Percentiles rank a stretch among this genome's conserved stretches.
phyloP scores from a whole-genome alignment of 768 basidiomycete genomes.

The Termitomyces sp. region DNA sequence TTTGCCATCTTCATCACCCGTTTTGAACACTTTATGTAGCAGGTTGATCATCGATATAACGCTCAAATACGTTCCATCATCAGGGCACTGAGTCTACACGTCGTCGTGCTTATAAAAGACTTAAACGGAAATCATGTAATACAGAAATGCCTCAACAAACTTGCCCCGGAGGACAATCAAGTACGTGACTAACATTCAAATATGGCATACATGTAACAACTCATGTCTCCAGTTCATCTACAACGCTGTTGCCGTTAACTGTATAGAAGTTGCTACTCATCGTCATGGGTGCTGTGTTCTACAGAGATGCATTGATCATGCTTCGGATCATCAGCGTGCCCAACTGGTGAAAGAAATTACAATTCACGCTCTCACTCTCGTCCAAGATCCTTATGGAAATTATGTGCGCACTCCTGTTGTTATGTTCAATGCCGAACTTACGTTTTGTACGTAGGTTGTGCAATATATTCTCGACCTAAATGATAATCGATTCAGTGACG shows the following conservation, averaged over 20 bases:
- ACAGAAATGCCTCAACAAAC: slow-evolving; percentile 97
- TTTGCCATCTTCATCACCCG: slow-evolving; percentile 28
- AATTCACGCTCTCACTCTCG: slow-evolving; percentile 93
- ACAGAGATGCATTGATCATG: slow-evolving; percentile 97
- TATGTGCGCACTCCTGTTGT: slow-evolving; percentile 47
- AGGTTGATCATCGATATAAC: slow-evolving; percentile 82
- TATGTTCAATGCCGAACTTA: background rate
- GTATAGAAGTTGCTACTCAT: slow-evolving; percentile 97
- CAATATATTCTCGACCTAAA: slow-evolving; percentile 99
- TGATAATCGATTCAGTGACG: slow-evolving; percentile 97
- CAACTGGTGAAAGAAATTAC: slow-evolving; percentile 99
- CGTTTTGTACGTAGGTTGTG: slow-evolving; percentile 55
- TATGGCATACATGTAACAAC: background rate
- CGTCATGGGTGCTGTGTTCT: slow-evolving; percentile 98
- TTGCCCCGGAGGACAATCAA: slow-evolving; percentile 98
- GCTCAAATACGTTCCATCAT: slow-evolving; percentile 96
- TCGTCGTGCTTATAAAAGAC: slow-evolving; percentile 99
- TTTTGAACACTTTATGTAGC: slow-evolving; percentile 43
- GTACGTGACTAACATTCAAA: slow-evolving; percentile 27
- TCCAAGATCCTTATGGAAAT: slow-evolving; percentile 96
- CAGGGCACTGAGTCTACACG: slow-evolving; percentile 92
- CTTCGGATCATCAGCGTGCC: slow-evolving; percentile 89
- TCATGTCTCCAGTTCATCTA: slow-evolving; percentile 79
- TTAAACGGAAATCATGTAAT: slow-evolving; percentile 97
- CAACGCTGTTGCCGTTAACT: slow-evolving; percentile 97